Base-by-base conservation (phyloP, 2,329 filamentous ascomycete species). In the Paraphoma sp. region DNA sequence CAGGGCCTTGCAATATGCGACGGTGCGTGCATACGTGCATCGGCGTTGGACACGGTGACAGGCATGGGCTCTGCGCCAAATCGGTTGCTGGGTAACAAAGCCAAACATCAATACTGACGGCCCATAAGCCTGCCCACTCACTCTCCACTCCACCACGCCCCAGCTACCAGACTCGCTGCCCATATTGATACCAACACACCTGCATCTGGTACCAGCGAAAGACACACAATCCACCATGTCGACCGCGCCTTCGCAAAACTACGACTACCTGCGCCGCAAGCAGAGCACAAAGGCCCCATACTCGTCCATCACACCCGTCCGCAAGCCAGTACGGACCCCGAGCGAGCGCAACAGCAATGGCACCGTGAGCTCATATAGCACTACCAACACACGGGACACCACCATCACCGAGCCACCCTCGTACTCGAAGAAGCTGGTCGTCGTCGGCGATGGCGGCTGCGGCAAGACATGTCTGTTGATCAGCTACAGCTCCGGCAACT, bases 371-470 rank as follows among this genome's bases (percentile, higher is more conserved):
- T 96, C 92, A 64, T 89, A 88, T 76, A 88, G 88, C 80, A 94
- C 90, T 79, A 84, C 86, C 61, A 89, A 88, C 58, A 90, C 87
- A 69, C 85, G 88, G 72, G 89, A 93, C 77, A 97, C 94, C 51
- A 89, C 92, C 77, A 86, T 94, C 79, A 97, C 94, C 48, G 92
- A 96, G 75, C 92, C 91, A 23, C 93, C 94, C 4, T 87, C 92
- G 54, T 97, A 95, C 81, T 98, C 94, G 67, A 99, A 99, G 84
- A 99, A 99, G 85, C 95, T 99, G 75, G 95, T 99, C 44, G 95
- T 99, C 49, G 95, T 99, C 45, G 95, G 95, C 61, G 95, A 99
- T 78, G 95, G 95, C 70, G 95, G 95, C 61, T 99, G 95, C 79
- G 95, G 95, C 71, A 99, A 99, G 87, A 99, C 95, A 8, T 99